These are phyloP conservation scores for Arthrobotrys sphaeroides DNA, from an alignment of 2,329 filamentous ascomycete species.

Conservation along the genomic window DNA sequence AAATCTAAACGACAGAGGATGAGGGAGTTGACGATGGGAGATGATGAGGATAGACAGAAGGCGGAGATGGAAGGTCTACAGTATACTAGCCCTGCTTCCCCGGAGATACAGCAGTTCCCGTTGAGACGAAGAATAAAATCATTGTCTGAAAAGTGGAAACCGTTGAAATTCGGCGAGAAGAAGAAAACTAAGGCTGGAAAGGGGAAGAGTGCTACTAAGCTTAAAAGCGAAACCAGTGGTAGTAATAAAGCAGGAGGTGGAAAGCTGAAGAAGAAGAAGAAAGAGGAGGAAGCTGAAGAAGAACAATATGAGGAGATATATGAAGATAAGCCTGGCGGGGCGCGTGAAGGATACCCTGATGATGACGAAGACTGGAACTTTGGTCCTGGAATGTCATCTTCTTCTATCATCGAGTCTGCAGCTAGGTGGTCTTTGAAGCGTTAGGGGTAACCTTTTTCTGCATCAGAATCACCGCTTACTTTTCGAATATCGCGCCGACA, in stretches of 20 bases:
- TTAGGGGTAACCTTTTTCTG: too few relatives aligned
- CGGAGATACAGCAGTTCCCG: not conserved
- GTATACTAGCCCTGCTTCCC: not conserved
- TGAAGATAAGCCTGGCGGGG: not conserved
- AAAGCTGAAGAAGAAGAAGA: not conserved
- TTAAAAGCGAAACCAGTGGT: not conserved
- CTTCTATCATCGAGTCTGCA: not conserved
- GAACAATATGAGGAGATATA: not conserved
- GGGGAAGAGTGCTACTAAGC: not conserved
- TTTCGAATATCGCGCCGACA: not conserved
- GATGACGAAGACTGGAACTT: not conserved
- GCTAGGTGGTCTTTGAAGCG: not conserved
- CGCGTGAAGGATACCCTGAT: not conserved
- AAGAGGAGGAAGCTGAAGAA: not conserved
- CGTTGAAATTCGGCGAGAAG: not conserved
- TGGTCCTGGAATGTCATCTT: constrained; percentile 4
- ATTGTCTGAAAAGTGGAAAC: not conserved
- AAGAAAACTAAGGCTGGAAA: not conserved
- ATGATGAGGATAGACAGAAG: not conserved
- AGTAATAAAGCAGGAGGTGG: not conserved
- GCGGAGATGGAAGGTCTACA: not conserved
- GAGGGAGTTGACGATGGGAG: not conserved
- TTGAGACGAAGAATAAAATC: not conserved
- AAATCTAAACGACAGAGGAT: not conserved
- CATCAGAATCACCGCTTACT: not conserved